Evolutionary conservation across 345 rosid species (phyloP).

Genomic region (Hibiscus syriacus): DNA sequence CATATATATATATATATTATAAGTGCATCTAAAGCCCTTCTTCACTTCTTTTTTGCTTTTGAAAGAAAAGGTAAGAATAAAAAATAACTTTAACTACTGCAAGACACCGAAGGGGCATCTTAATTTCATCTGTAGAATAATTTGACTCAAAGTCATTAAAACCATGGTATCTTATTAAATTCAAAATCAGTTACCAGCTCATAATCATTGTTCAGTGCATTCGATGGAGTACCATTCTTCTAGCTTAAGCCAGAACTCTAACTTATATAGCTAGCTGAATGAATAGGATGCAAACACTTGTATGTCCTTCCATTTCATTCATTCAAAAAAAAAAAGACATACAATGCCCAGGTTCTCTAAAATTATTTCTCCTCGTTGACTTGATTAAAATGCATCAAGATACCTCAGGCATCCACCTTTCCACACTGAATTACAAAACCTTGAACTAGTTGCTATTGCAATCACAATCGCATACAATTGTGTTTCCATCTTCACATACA

Average conservation of each 20-base stretch:
- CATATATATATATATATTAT: too few relatives aligned
- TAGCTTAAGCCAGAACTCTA: background rate
- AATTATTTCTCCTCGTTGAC: background rate
- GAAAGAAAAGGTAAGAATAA: too few relatives aligned
- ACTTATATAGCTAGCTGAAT: background rate
- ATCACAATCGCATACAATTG: background rate
- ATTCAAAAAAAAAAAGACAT: background rate
- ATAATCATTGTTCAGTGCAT: background rate
- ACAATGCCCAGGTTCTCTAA: background rate
- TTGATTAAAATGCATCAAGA: background rate
- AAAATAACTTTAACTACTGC: too few relatives aligned
- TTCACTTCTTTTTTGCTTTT: too few relatives aligned
- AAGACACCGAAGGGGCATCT: too few relatives aligned
- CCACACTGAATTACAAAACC: too few relatives aligned
- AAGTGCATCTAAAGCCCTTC: too few relatives aligned
- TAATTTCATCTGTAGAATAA: background rate
- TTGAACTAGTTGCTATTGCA: too few relatives aligned
- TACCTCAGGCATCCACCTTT: too few relatives aligned
- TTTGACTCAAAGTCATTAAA: background rate
- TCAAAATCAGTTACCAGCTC: background rate
- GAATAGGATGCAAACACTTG: background rate
- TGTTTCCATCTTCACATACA: background rate
- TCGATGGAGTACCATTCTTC: background rate
- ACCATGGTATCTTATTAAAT: background rate
- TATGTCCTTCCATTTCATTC: too few relatives aligned